Percentiles rank a stretch among this genome's conserved stretches.
These are phyloP conservation scores for Hypomontagnella monticulosa DNA, from an alignment of 495 filamentous ascomycete species.

Conservation along the genomic window DNA sequence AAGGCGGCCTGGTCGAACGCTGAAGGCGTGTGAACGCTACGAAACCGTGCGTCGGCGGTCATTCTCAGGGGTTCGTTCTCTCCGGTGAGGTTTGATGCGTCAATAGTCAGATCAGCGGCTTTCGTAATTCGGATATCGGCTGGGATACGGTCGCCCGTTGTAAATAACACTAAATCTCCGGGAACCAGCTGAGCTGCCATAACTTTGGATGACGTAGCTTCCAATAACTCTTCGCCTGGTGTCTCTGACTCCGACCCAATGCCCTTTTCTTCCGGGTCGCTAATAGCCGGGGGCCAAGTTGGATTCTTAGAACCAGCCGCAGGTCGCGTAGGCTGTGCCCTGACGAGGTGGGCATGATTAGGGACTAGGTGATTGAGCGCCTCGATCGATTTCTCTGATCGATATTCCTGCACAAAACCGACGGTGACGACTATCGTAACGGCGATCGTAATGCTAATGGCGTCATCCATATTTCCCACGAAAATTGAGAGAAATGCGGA, in stretches of 20 bases:
- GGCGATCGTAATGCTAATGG: conserved; percentile 91
- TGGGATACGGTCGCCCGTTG: conserved; percentile 94
- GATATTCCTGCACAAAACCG: conserved; percentile 96
- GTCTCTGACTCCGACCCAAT: conserved; percentile 48
- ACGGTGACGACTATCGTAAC: conserved; percentile 97
- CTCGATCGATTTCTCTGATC: conserved; percentile 97
- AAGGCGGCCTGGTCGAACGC: conserved; percentile 37
- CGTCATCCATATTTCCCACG: conserved; percentile 96
- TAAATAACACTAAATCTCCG: conserved; percentile 91
- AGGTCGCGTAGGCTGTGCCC: conserved; percentile 58
- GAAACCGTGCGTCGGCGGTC: conserved; percentile 73
- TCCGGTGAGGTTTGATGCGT: conserved; percentile 96
- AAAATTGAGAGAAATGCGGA: conserved; percentile 91
- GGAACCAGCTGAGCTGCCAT: conserved; percentile 87
- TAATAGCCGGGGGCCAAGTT: conserved; percentile 56
- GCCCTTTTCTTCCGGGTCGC: conserved; percentile 43
- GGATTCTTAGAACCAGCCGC: conserved; percentile 44
- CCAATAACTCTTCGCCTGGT: conserved; percentile 63
- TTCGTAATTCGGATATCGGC: conserved; percentile 95
- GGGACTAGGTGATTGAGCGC: conserved; percentile 93
- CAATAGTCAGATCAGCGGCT: conserved; percentile 86
- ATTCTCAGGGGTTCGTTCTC: conserved; percentile 94
- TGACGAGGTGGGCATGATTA: conserved; percentile 90
- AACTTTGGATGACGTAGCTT: conserved; percentile 81
- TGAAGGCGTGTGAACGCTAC: conserved; percentile 50